Base-by-base conservation (phyloP, 371 early-diverging fungal species). In the Mucor indicus region DNA sequence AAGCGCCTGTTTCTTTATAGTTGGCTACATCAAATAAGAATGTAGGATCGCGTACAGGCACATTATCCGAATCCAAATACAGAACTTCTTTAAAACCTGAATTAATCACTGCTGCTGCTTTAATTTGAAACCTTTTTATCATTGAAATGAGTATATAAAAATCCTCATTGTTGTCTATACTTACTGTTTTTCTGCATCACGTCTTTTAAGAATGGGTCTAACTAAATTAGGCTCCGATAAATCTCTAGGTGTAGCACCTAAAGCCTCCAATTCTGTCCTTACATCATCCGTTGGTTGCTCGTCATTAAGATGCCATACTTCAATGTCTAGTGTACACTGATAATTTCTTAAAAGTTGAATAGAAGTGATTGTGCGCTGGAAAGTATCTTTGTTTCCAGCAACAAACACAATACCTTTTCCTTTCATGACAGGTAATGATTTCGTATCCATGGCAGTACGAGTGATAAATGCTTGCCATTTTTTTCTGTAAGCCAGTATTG, bases 1-100 rank as follows among this genome's bases (percentile, higher is more conserved):
- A 17, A 0, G 72, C 75, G n/a, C 81, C 79, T 1, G 40, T 60
- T 30, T 44, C 24, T 29, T 52, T 55, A 37, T 62, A 80, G 13
- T 55, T 60, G 13, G 25, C 19, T 4, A 65, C 55, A 12, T 67
- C 57, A 53, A 80, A 80, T 13, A 78, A 45, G 36, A 61, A 69
- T 0, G 69, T 51, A 0, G 77, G 79, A 31, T 80, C 72, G n/a
- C 54, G 42, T 3, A 72, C 54, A 7, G 70, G 66, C 0, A 61
- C 55, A 41, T 77, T 75, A 45, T 80, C 81, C 12, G 74, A 68
- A 48, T 80, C 81, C 20, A 80, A 25, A 32, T 72, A 77, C 12
- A 80, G 43, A 2, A 77, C 59, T 12, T 79, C 48, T 27, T 65
- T 48, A 33, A 76, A 79, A n/a, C 48, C 44, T 13, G 71, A 62